Evolutionary conservation across 495 filamentous ascomycete genomes (phyloP).

Genomic region (Neurospora sp.): DNA sequence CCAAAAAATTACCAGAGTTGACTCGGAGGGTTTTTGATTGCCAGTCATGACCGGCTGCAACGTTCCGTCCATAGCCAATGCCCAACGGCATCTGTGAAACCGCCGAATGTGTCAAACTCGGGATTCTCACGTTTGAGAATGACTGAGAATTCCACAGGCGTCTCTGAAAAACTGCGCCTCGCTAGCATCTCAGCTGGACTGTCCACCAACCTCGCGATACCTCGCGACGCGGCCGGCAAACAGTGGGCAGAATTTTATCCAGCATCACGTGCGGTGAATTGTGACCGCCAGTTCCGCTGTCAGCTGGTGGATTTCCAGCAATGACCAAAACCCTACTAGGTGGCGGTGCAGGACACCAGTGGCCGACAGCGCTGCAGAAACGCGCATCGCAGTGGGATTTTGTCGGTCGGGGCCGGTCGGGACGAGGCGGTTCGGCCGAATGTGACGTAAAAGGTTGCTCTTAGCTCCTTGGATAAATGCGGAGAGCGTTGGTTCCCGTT

Average conservation of each 20-base stretch:
- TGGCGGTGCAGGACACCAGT: not conserved
- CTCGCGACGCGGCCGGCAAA: not conserved
- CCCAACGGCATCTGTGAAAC: not conserved
- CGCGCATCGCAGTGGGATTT: not conserved
- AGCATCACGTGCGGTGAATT: not conserved
- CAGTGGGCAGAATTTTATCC: not conserved
- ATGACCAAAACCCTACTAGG: not conserved
- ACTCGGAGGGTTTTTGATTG: not conserved
- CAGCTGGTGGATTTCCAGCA: not conserved
- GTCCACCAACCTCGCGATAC: not conserved
- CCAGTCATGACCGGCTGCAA: not conserved
- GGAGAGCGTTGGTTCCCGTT: not conserved
- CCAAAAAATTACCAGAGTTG: not conserved
- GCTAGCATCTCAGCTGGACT: not conserved
- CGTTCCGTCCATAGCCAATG: not conserved
- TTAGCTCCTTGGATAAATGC: not conserved
- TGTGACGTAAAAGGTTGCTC: not conserved
- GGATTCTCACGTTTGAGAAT: not conserved
- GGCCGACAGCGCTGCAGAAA: not conserved
- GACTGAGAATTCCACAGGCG: not conserved
- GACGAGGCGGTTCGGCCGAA: not conserved
- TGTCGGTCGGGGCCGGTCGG: not conserved
- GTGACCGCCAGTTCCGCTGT: not conserved
- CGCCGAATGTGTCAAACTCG: not conserved
- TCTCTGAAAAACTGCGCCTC: not conserved